A percentile compares a stretch with the other conserved stretches of the same genome.
Evolutionary conservation across 345 rosid genomes (phyloP).

Genomic region (Turnera subulata): DNA sequence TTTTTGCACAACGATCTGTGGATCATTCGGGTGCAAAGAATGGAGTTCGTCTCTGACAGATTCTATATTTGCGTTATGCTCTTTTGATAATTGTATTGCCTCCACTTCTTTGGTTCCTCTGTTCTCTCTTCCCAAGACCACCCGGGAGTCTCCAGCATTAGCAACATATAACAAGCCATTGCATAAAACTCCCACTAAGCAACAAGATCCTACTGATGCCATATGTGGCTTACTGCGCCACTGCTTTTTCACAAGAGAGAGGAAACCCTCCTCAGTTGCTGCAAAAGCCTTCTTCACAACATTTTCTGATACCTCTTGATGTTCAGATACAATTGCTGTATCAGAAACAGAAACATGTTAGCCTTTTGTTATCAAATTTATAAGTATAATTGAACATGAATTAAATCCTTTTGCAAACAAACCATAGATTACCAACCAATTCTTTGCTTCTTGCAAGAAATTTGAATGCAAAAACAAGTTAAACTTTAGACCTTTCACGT

Average conservation of each 20-base stretch:
- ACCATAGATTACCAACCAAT: too few species aligned
- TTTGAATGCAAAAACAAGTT: too few species aligned
- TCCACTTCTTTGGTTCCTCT: conserved; percentile 35
- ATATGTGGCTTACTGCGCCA: conserved; percentile 60
- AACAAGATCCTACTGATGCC: conserved; percentile 84
- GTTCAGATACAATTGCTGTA: conserved; percentile 55
- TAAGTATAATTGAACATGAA: not conserved
- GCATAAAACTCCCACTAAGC: conserved; percentile 62
- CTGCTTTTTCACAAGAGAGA: conserved; percentile 50
- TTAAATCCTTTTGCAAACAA: not conserved
- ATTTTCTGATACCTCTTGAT: conserved; percentile 38
- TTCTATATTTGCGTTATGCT: conserved; percentile 67
- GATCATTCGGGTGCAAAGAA: conserved; percentile 63
- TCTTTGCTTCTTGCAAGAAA: too few species aligned
- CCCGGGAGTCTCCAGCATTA: conserved; percentile 78
- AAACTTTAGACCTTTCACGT: too few species aligned
- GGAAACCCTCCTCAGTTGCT: conserved; percentile 60
- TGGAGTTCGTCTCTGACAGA: conserved; percentile 62
- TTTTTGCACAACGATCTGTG: conserved; percentile 51
- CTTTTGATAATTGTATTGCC: conserved; percentile 62
- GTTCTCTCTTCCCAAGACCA: conserved; percentile 54
- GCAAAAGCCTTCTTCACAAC: conserved; percentile 53
- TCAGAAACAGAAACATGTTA: not conserved
- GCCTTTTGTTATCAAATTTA: not conserved
- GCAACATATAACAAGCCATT: conserved; percentile 61